Base-by-base conservation (phyloP, 1,139 yeast species). In the Geotrichum phurueaensis region DNA sequence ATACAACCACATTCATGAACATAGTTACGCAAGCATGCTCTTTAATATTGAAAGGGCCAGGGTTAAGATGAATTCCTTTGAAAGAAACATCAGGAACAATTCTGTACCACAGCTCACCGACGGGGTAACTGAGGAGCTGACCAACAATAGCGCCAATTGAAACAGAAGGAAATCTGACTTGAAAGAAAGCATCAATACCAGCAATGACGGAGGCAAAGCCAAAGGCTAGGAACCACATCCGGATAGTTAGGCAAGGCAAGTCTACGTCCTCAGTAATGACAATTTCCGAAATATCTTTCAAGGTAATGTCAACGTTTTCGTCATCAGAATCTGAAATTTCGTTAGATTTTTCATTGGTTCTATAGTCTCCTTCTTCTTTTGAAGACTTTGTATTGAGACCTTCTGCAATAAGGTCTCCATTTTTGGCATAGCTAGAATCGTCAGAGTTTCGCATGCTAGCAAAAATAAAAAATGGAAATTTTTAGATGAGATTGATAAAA, bases 11-110 rank as follows among this genome's bases (percentile, higher is more conserved):
- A 59, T 76, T 77, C 13, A 76, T 67, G 81, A 81, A 80, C 58
- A 81, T 77, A 15, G 82, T 78, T 62, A 81, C 76, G 58, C 81
- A 70, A n/a, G 84, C 74, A 67, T 82, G 85, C 68, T 82, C 85
- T 68, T 82, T 82, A 64, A 78, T 69, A 67, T 79, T 81, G 72
- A 81, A 82, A 13, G 80, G 67, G 55, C 84, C 83, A 1, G 85
- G 85, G 71, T 82, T 82, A 12, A 43, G 27, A 29, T 25, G 51
- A 15, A 27, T 22, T 15, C 20, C 29, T 1, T 20, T 48, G 20
- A 48, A 48, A 2, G 31, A 23, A 9, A 48, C 31, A 63, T 77
- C 70, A 2, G 84, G 84, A 27, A 81, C 56, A 25, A 68, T 53
- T 59, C 64, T 67, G 36, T 71, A 75, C 81, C 82, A 79, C 48